phyloP scores from a whole-genome alignment of 2,329 filamentous ascomycete species.

The Pseudogymnoascus sp. region DNA sequence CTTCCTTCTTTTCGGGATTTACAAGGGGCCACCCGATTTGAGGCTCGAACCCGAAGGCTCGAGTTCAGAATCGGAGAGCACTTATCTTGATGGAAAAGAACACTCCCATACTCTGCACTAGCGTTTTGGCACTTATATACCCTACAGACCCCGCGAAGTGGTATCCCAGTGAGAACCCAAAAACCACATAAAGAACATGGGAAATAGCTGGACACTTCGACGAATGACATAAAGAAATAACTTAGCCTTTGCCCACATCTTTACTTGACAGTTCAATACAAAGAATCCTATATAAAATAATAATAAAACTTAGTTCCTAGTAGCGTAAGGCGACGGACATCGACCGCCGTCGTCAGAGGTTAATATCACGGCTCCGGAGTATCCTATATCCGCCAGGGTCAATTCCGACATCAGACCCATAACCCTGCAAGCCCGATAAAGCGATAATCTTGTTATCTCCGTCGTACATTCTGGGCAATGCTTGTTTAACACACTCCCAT shows the following conservation, averaged over 20 bases:
- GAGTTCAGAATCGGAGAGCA: not conserved
- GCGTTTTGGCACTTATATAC: not conserved
- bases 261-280: not conserved
- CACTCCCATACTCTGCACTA: not conserved
- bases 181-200: not conserved
- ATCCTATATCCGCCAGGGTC: not conserved
- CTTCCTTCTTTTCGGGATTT: not conserved
- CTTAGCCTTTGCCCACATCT: not conserved
- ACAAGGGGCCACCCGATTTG: not conserved
- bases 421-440: slow-evolving; percentile 1
- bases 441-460: not conserved
- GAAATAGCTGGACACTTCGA: not conserved
- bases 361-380: not conserved
- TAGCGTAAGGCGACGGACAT: not conserved
- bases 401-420: not conserved
- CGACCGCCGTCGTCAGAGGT: not conserved
- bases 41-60: not conserved
- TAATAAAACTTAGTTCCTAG: not conserved
- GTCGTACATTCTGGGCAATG: not conserved
- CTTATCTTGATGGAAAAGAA: not conserved
- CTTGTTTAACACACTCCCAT: not conserved
- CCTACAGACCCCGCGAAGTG: not conserved
- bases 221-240: not conserved
- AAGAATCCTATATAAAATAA: not conserved
- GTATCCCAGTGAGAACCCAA: not conserved